phyloP scores from a whole-genome alignment of 306 rosid genomes.

The Geum urbanum region DNA sequence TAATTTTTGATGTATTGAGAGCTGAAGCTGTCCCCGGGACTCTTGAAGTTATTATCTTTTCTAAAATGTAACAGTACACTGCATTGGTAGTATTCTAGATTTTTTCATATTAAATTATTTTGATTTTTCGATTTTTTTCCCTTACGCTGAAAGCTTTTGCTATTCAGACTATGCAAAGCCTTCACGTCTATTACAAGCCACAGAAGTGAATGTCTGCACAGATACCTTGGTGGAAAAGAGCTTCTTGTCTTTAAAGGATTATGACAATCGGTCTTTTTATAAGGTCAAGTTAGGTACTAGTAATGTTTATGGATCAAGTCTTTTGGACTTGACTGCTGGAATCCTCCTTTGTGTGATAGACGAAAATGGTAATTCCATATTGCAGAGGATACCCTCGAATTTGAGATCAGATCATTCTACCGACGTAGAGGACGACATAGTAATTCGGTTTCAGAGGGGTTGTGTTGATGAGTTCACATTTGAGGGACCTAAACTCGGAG shows the following conservation, averaged over 20 bases:
- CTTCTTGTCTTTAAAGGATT: slow-evolving; percentile 37
- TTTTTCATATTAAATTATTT: background rate
- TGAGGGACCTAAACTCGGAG: slow-evolving; percentile 63
- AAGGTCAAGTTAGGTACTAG: slow-evolving; percentile 67
- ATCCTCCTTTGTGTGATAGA: slow-evolving; percentile 75
- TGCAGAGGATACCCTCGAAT: slow-evolving; percentile 65
- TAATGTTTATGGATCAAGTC: slow-evolving; percentile 54
- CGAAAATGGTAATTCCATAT: slow-evolving; percentile 60
- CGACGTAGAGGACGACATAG: slow-evolving; percentile 26
- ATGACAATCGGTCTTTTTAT: slow-evolving; percentile 40
- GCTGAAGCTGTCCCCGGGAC: background rate
- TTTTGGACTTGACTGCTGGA: slow-evolving; percentile 62
- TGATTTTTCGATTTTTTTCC: background rate
- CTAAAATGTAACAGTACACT: background rate
- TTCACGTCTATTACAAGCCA: slow-evolving; percentile 53
- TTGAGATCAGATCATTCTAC: slow-evolving; percentile 34
- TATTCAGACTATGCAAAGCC: slow-evolving; percentile 69
- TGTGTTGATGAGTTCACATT: slow-evolving; percentile 68
- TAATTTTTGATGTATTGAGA: background rate
- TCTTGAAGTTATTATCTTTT: background rate
- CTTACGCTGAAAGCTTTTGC: background rate
- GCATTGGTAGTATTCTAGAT: background rate
- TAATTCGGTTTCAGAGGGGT: slow-evolving; percentile 66
- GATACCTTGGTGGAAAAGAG: slow-evolving; percentile 36
- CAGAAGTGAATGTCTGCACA: slow-evolving; percentile 49